phyloP scores from a whole-genome alignment of 306 rosid genomes.

The Heteromeles arbutifolia region DNA sequence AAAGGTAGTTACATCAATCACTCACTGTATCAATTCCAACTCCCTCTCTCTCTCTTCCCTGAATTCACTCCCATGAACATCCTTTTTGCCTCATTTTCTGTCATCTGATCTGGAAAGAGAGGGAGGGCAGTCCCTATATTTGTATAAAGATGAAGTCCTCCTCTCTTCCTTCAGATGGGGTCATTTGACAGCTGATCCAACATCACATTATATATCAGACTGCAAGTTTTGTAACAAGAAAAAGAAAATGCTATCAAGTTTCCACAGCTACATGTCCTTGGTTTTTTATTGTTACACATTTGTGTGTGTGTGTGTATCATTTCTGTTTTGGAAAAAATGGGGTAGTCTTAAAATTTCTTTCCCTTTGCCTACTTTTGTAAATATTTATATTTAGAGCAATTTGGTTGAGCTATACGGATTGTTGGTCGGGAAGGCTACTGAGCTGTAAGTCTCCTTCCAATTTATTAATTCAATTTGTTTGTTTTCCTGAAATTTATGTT shows the following conservation, averaged over 20 bases:
- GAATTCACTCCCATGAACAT: constrained; percentile 14
- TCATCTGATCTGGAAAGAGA: constrained; percentile 37
- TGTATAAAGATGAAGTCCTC: constrained; percentile 10
- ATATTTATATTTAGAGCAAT: background rate
- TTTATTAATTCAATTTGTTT: constrained; percentile 13
- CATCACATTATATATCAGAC: constrained; percentile 15
- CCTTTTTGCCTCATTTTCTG: constrained; percentile 33
- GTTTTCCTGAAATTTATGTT: constrained; percentile 10
- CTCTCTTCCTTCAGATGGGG: constrained; percentile 22
- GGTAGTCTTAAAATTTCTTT: background rate
- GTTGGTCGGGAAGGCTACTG: constrained; percentile 18
- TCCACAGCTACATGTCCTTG: constrained; percentile 15
- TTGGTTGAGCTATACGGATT: background rate
- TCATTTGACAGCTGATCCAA: constrained; percentile 31
- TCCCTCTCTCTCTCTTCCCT: background rate
- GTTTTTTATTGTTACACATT: constrained; percentile 3
- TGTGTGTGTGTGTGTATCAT: background rate
- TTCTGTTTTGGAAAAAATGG: constrained; percentile 6
- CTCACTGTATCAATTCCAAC: constrained; percentile 9
- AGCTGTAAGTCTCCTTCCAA: constrained; percentile 10
- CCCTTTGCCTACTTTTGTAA: background rate
- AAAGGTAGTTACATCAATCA: constrained; percentile 17
- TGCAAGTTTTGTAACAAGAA: background rate
- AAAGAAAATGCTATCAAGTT: background rate
- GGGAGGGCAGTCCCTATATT: constrained; percentile 11